Base-by-base conservation (phyloP, 257 asterid genomes). In the Nicotiana attenuata region DNA sequence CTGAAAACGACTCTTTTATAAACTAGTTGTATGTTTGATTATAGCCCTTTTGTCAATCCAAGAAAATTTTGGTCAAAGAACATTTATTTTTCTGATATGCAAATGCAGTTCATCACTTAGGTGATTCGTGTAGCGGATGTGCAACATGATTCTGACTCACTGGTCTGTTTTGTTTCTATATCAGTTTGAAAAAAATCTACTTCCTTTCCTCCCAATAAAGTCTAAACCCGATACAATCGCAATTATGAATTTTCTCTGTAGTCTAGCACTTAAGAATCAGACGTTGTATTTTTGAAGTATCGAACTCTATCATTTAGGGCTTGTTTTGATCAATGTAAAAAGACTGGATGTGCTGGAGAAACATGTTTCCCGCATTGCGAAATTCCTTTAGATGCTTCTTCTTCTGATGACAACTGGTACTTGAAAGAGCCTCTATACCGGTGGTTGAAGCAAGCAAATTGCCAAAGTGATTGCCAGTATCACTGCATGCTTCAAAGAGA, bases 401-500 rank as follows among this genome's bases (percentile, higher is more conserved):
- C 90, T 29, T 52, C 76, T 13, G 87, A 84, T 82, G 89, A 87
- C 82, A 91, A 80, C 17, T 75, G 45, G 63, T 75, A 50, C 41
- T 24, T 75, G 75, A 85, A 91, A 81, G 64, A 26, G 80, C 89
- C 89, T 81, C 89, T 89, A 38, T 86, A 87, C 82, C 76, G 87
- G 85, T 82, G 81, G 87, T 89, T 97, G 98, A 93, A 91, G 82
- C 91, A 83, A 64, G 87, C 87, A 83, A 92, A 86, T 80, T 94
- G 98, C 91, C 88, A 64, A 66, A 85, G 90, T 77, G 92, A 91
- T 65, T 94, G 98, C 63, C 92, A 90, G 53, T 90, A 92, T 88
- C 91, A 91, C 80, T 94, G 98, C 87, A 94, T 91, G 93, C 76
- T 84, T 56, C 84, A 88, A 78, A 83, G 92, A 83, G 97, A 93